Evolutionary conservation across 208 protist genomes (phyloP).

Genomic region (Trypanosomatidae sp.): DNA sequence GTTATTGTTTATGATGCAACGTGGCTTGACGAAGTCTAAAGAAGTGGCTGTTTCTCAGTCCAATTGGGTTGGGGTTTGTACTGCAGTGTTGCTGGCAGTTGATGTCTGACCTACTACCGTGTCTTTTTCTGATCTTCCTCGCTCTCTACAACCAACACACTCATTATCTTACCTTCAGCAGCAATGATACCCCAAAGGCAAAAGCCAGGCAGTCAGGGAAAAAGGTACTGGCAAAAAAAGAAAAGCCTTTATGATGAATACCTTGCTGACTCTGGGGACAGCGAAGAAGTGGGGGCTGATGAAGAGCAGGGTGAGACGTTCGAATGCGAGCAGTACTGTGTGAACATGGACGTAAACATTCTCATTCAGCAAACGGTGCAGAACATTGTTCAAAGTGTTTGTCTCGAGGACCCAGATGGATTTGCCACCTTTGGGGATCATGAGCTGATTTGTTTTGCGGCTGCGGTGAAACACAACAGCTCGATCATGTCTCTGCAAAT

Average conservation of each 20-base stretch:
- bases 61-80: neutral
- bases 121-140: constrained; percentile 2
- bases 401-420: constrained; percentile 64
- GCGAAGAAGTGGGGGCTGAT: constrained; percentile 22
- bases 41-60: neutral
- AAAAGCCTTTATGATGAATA: constrained; percentile 67
- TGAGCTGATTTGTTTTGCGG: constrained; percentile 77
- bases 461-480: constrained; percentile 75
- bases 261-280: constrained; percentile 70
- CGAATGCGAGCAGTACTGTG: constrained; percentile 53
- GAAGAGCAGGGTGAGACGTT: constrained; percentile 36
- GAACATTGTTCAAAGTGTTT: constrained; percentile 78
- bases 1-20: neutral
- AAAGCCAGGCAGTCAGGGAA: constrained; percentile 8
- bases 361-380: constrained; percentile 78
- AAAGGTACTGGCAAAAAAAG: constrained; percentile 26
- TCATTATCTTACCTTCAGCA: neutral
- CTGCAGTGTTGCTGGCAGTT: neutral
- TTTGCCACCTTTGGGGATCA: constrained; percentile 60
- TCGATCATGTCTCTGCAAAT: constrained; percentile 85
- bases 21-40: neutral
- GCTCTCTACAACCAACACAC: neutral
- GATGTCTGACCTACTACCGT: neutral
- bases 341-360: constrained; percentile 80
- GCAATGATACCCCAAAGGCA: constrained; percentile 1